These are phyloP conservation scores for Clathrus columnatus DNA, from an alignment of 768 basidiomycete species.

Conservation along the genomic window DNA sequence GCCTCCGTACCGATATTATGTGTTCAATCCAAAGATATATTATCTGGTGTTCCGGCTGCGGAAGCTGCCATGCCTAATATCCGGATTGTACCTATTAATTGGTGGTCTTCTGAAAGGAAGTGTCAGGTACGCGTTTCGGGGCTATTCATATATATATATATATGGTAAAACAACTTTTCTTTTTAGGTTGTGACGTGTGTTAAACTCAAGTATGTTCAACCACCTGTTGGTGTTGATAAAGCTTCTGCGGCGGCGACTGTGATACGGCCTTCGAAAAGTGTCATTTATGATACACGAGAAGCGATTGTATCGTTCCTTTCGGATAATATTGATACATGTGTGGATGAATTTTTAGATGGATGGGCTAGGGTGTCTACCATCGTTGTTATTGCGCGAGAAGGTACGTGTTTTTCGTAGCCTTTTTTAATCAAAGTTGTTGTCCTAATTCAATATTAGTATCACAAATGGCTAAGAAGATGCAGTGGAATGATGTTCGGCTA, in stretches of 20 bases:
- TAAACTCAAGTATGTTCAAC: conserved; percentile 83
- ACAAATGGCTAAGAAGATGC: conserved; percentile 66
- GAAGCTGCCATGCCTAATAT: conserved; percentile 93
- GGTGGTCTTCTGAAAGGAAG: conserved; percentile 74
- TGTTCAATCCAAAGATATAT: conserved; percentile 72
- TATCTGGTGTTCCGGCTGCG: conserved; percentile 75
- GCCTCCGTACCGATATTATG: conserved; percentile 77
- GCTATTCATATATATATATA: background rate
- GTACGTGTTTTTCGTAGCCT: conserved; percentile 35
- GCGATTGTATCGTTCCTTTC: conserved; percentile 86
- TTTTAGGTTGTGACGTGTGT: conserved; percentile 77
- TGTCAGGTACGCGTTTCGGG: conserved; percentile 37
- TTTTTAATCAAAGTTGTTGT: background rate
- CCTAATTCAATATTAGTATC: conserved; percentile 44
- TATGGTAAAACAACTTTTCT: too few relatives aligned
- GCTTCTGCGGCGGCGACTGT: conserved; percentile 48
- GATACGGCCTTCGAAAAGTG: conserved; percentile 77
- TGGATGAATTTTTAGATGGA: conserved; percentile 85
- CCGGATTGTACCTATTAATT: conserved; percentile 77
- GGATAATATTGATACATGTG: conserved; percentile 78
- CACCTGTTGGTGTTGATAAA: conserved; percentile 59
- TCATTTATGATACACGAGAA: conserved; percentile 82
- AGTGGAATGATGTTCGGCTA: conserved; percentile 70
- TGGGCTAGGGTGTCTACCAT: conserved; percentile 92
- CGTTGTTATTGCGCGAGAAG: conserved; percentile 86